Percentiles rank a stretch among this genome's conserved stretches.
Conservation (phyloP, 495 filamentous ascomycete species). For the Mytilinidion resinicola region DNA sequence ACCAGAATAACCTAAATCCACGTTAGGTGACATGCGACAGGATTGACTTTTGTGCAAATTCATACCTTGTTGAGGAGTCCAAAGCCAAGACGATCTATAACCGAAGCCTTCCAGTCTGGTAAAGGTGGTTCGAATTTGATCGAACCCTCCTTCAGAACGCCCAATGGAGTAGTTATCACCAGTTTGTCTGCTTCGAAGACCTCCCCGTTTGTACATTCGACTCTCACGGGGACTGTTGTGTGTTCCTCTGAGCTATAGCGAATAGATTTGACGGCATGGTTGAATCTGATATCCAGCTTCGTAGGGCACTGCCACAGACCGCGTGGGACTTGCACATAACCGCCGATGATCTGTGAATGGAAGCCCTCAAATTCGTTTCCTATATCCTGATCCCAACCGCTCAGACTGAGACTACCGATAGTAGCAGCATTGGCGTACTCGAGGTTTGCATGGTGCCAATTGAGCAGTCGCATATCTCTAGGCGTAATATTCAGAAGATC, state of each 20-base stretch:
- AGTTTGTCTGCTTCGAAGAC: slow-evolving; percentile 75
- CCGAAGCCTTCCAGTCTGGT: slow-evolving; percentile 74
- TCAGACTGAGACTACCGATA: slow-evolving; percentile 77
- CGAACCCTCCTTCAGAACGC: slow-evolving; percentile 71
- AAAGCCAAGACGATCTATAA: slow-evolving; percentile 85
- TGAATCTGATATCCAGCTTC: slow-evolving; percentile 71
- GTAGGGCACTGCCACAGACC: slow-evolving; percentile 71
- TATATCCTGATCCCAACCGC: slow-evolving; percentile 91
- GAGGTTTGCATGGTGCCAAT: slow-evolving; percentile 97
- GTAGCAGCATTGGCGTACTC: slow-evolving; percentile 95
- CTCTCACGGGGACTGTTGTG: slow-evolving; percentile 38
- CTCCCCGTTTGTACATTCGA: slow-evolving; percentile 76
- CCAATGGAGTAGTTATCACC: slow-evolving; percentile 81
- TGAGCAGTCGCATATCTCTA: slow-evolving; percentile 82
- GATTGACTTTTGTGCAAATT: neutral
- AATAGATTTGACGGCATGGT: slow-evolving; percentile 62
- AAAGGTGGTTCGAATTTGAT: slow-evolving; percentile 78
- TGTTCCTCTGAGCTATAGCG: slow-evolving; percentile 46
- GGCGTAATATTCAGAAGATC: slow-evolving; percentile 73
- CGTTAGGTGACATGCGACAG: slow-evolving; percentile 5
- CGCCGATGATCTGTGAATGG: slow-evolving; percentile 86
- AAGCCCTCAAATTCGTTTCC: slow-evolving; percentile 96
- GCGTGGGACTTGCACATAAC: slow-evolving; percentile 83
- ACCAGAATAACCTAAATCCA: slow-evolving; percentile 63
- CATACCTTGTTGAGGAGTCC: slow-evolving; percentile 81